Conservation (phyloP, 2,329 filamentous ascomycete species). For the Ophiocordyceps unilateralis region DNA sequence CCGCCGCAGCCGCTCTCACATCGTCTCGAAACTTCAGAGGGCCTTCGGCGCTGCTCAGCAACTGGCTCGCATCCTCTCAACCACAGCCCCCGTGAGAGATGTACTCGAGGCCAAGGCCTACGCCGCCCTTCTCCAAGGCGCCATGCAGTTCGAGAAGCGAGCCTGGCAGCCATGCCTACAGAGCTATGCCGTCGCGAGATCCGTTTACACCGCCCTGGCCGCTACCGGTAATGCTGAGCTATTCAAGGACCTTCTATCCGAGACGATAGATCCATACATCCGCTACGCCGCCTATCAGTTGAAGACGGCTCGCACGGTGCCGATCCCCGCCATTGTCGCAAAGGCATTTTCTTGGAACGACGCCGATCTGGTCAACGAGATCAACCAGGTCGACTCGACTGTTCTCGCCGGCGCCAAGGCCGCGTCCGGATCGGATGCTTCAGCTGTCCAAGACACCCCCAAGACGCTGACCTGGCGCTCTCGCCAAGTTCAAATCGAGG, state of each 20-base stretch:
- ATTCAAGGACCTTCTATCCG: constrained; percentile 71
- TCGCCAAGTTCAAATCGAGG: constrained; percentile 73
- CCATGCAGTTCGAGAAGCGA: constrained; percentile 72
- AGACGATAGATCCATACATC: constrained; percentile 82
- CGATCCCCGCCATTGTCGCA: constrained; percentile 62
- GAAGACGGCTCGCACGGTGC: constrained; percentile 69
- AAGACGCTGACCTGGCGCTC: constrained; percentile 74
- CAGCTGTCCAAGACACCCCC: constrained; percentile 38
- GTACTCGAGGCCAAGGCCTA: constrained; percentile 79
- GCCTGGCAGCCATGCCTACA: constrained; percentile 65
- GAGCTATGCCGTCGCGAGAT: constrained; percentile 57
- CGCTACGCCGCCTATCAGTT: constrained; percentile 89
- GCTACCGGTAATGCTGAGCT: constrained; percentile 45
- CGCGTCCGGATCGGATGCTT: constrained; percentile 30
- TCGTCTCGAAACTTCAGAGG: constrained; percentile 74
- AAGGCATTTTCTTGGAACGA: constrained; percentile 59
- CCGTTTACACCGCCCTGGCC: constrained; percentile 68
- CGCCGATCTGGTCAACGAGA: constrained; percentile 39
- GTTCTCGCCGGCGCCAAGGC: constrained; percentile 28
- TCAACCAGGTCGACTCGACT: constrained; percentile 54
- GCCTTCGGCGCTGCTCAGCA: constrained; percentile 52
- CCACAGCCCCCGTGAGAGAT: constrained; percentile 45
- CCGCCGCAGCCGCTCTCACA: constrained; percentile 68
- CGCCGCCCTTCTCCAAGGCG: constrained; percentile 56
- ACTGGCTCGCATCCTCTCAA: constrained; percentile 48